phyloP scores from a whole-genome alignment of 2,329 filamentous ascomycete genomes.

The Trichoderma harzianum region DNA sequence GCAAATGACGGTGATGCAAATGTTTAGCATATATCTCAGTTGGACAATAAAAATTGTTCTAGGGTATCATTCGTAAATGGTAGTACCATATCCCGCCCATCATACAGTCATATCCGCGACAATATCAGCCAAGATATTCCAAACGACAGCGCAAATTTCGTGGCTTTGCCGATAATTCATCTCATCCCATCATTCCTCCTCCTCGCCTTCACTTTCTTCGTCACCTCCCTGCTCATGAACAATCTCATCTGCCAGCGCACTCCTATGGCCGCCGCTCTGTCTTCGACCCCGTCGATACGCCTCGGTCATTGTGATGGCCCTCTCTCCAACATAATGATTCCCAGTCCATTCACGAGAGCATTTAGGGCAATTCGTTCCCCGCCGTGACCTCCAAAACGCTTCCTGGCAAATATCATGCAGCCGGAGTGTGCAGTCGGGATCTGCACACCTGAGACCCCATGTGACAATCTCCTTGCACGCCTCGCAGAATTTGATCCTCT shows the following conservation, averaged over 20 bases:
- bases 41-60: background rate
- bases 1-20: background rate
- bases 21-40: background rate
- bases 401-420: conserved; percentile 75
- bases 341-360: conserved; percentile 52
- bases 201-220: conserved; percentile 24
- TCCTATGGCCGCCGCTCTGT: conserved; percentile 33
- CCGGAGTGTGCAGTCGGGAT: conserved; percentile 64
- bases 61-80: conserved; percentile 10
- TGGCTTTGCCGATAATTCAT: background rate
- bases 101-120: background rate
- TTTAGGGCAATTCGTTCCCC: conserved; percentile 61
- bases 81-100: background rate
- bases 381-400: conserved; percentile 67
- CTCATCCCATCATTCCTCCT: conserved; percentile 9
- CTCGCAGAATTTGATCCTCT: conserved; percentile 80
- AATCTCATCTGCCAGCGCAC: conserved; percentile 35
- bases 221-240: conserved; percentile 31
- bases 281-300: conserved; percentile 45
- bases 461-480: conserved; percentile 91
- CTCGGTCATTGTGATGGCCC: conserved; percentile 53
- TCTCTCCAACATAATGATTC: conserved; percentile 52
- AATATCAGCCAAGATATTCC: background rate
- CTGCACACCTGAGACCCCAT: conserved; percentile 70
- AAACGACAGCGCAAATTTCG: background rate